Evolutionary conservation across 495 filamentous ascomycete genomes (phyloP), one percentile per base, ranked within the genome.

Genomic region (Talaromyces adpressus): DNA sequence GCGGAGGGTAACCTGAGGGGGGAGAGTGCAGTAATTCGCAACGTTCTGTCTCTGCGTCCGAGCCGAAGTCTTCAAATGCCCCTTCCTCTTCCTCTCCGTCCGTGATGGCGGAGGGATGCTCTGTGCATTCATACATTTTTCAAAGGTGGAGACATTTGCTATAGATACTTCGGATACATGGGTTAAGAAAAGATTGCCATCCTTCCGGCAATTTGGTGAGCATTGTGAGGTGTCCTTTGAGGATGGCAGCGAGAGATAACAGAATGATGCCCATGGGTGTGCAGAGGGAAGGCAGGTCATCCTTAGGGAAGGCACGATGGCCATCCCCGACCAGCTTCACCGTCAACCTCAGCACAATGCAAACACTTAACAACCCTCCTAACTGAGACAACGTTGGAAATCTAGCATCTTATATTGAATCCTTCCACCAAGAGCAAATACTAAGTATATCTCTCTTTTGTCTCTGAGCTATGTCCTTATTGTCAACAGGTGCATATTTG

Each of bases 151-250:
- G 11, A 56, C 22, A 56, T 56, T 16, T 56, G 52, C 49, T 56
- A 56, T 56, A 14, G 52, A 56, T 56, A 56, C 52, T 56, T 56
- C 52, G 30, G 52, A 56, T 56, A 56, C 12, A 27, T 56, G 52
- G n/a, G 6, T 2, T 27, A 56, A 56, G 52, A 27, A 20, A 29
- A 56, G 27, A 53, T 53, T 6, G 8, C 0, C 14, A 25, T 53
- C 18, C 23, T 20, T 22, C 49, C 8, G 2, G 18, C 18, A 53
- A 9, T 22, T 0, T 14, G n/a, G 49, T 11, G 49, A 53, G 8
- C n/a, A 53, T 53, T 53, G 18, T 53, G 49, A 23, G 23, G 18
- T 41, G 2, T 41, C 14, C 14, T 41, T 41, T 16, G 14, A 41
- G 36, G 36, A 16, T 16, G 36, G 36, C 6, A 36, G 32, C 8